Conservation (phyloP, 164 flowering plant species). For the Vitis labrusca region DNA sequence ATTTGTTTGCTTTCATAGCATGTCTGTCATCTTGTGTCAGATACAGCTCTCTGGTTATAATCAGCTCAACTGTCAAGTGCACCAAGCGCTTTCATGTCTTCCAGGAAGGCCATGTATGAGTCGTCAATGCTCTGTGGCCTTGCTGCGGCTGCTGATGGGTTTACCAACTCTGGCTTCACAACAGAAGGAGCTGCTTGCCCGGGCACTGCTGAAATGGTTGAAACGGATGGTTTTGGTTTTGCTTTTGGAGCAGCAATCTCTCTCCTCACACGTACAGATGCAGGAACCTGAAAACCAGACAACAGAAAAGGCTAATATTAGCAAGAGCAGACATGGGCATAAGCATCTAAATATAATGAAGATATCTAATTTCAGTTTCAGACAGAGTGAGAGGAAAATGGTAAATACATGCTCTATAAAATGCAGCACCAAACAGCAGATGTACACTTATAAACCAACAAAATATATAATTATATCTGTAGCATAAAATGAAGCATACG, state of each 20-base stretch:
- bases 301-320: neutral
- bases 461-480: neutral
- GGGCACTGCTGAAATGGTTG: slow-evolving; percentile 27
- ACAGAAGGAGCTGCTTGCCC: slow-evolving; percentile 40
- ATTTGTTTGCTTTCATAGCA: neutral
- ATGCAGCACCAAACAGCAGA: too few species aligned
- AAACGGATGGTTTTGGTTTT: slow-evolving; percentile 54
- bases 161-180: slow-evolving; percentile 37
- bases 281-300: slow-evolving; percentile 69
- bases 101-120: slow-evolving; percentile 88
- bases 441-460: too few species aligned
- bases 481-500: neutral
- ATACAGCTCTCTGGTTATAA: neutral
- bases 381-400: too few species aligned
- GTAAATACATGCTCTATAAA: too few species aligned
- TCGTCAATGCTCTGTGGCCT: slow-evolving; percentile 85
- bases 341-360: neutral
- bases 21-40: neutral
- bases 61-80: slow-evolving; percentile 63
- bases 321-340: neutral
- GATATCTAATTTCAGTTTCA: too few species aligned
- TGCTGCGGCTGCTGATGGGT: slow-evolving; percentile 47
- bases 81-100: slow-evolving; percentile 98
- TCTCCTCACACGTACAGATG: slow-evolving; percentile 96
- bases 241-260: slow-evolving; percentile 69